Percentiles rank a stretch among this genome's conserved stretches.
Conservation (phyloP, 75 land plant genomes). For the Adiantum capillusveneris region DNA sequence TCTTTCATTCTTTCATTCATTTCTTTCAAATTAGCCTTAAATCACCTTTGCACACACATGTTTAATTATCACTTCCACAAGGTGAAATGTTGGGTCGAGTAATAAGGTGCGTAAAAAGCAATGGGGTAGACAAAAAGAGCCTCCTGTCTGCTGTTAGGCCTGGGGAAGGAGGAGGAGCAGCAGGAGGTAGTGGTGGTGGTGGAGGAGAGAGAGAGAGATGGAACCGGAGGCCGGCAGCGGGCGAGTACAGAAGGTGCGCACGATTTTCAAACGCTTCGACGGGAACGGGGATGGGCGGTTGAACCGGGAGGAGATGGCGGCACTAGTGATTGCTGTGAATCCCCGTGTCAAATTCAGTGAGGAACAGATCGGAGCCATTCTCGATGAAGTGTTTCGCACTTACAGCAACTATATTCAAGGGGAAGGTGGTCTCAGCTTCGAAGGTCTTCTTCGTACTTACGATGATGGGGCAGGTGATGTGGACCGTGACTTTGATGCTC, state of each 20-base stretch:
- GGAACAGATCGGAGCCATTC: conserved; percentile 33
- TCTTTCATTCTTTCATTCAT: no score
- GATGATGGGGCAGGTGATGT: conserved; percentile 39
- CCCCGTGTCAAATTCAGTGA: conserved; percentile 35
- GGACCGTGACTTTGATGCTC: conserved; percentile 38
- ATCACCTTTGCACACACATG: no score
- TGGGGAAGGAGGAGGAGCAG: no score
- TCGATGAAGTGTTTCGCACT: conserved; percentile 34
- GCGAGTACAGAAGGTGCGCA: conserved; percentile 29
- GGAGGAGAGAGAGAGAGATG: no score
- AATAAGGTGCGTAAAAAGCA: no score
- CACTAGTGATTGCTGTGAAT: conserved; percentile 34
- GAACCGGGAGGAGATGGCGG: conserved; percentile 31
- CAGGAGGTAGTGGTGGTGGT: no score
- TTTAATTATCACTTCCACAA: no score
- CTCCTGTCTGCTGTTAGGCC: no score
- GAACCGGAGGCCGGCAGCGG: no score
- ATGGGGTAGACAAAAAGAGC: no score
- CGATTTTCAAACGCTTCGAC: conserved; percentile 37
- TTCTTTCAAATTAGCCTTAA: no score
- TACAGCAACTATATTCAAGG: conserved; percentile 32
- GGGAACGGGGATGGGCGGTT: conserved; percentile 27
- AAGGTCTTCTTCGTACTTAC: conserved; percentile 30
- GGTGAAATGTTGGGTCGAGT: no score
- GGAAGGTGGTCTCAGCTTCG: conserved; percentile 26